Percentiles rank a stretch among this genome's conserved stretches.
phyloP scores from a whole-genome alignment of 1,284 basidiomycete species.

The Cryptococcus amylolentus region DNA sequence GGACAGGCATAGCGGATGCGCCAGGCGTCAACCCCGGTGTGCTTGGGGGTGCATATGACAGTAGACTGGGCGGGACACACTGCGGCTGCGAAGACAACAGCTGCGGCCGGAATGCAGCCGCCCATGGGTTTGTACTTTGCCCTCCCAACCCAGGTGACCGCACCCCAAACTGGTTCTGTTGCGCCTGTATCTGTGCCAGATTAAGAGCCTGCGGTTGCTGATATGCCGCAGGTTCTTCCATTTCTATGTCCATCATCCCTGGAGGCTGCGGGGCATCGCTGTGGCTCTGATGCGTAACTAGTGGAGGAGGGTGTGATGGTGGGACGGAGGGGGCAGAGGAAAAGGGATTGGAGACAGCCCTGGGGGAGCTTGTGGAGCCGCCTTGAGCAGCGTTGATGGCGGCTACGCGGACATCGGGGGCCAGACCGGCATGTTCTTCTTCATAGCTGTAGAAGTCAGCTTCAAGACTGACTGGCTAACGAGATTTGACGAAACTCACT shows the following conservation, averaged over 20 bases:
- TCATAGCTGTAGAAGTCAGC: slow-evolving; percentile 41
- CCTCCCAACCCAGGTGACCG: slow-evolving; percentile 8
- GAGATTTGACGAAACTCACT: slow-evolving; percentile 36
- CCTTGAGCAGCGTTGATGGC: slow-evolving; percentile 40
- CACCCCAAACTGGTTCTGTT: slow-evolving; percentile 8
- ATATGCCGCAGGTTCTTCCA: slow-evolving; percentile 40
- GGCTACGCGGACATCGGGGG: slow-evolving; percentile 44
- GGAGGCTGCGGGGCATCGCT: slow-evolving; percentile 48
- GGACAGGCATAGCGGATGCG: not conserved
- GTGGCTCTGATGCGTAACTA: slow-evolving; percentile 11
- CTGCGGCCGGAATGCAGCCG: slow-evolving; percentile 31
- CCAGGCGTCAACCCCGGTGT: slow-evolving; percentile 4
- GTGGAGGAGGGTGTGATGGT: slow-evolving; percentile 3
- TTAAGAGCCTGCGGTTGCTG: slow-evolving; percentile 7
- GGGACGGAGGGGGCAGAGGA: slow-evolving; percentile 13
- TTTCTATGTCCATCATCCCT: slow-evolving; percentile 52
- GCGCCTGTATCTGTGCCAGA: slow-evolving; percentile 16
- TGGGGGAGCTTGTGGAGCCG: not conserved
- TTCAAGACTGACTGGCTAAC: not conserved
- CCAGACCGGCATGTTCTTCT: slow-evolving; percentile 48
- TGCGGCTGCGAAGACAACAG: slow-evolving; percentile 22
- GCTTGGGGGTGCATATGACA: slow-evolving; percentile 38
- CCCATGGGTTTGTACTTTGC: slow-evolving; percentile 29
- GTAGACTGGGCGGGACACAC: slow-evolving; percentile 45
- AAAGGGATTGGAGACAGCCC: slow-evolving; percentile 4